phyloP scores from a whole-genome alignment of 2,329 filamentous ascomycete genomes.

The Chrysoporthe cubensis region DNA sequence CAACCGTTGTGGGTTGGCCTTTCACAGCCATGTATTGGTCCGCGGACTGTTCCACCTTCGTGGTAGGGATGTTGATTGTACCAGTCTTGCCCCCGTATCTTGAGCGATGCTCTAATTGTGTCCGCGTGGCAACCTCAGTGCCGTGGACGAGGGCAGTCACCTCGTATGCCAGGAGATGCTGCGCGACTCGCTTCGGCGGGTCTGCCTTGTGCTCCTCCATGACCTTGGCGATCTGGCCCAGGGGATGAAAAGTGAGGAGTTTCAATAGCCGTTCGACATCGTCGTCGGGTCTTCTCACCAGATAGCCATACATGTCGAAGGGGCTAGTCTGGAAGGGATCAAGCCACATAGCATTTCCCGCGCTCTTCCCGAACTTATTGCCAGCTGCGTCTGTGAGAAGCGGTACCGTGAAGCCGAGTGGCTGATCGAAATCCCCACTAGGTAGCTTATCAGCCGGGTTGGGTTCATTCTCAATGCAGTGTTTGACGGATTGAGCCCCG shows the following conservation, averaged over 20 bases:
- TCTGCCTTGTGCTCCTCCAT: slow-evolving; percentile 71
- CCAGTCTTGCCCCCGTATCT: slow-evolving; percentile 47
- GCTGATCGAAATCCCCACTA: slow-evolving; percentile 53
- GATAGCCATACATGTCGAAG: slow-evolving; percentile 91
- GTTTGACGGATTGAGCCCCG: slow-evolving; percentile 83
- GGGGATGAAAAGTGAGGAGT: slow-evolving; percentile 86
- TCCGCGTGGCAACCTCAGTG: slow-evolving; percentile 61
- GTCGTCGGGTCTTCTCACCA: slow-evolving; percentile 78
- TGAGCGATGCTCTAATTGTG: slow-evolving; percentile 58
- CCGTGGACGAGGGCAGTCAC: slow-evolving; percentile 83
- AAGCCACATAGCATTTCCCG: slow-evolving; percentile 93
- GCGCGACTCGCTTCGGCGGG: slow-evolving; percentile 74
- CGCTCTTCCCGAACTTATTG: slow-evolving; percentile 92
- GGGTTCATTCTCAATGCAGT: slow-evolving; percentile 64
- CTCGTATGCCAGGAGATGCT: slow-evolving; percentile 82
- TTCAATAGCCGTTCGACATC: slow-evolving; percentile 83
- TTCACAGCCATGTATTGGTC: slow-evolving; percentile 31
- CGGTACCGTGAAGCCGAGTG: slow-evolving; percentile 88
- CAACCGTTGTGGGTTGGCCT: slow-evolving; percentile 37
- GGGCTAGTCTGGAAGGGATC: slow-evolving; percentile 77
- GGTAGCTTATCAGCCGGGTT: slow-evolving; percentile 47
- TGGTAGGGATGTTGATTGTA: background rate
- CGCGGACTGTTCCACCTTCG: slow-evolving; percentile 2
- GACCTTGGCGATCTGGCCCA: slow-evolving; percentile 66
- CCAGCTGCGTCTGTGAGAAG: slow-evolving; percentile 84